phyloP scores from a whole-genome alignment of 129 eudicot species.

The Centella asiatica region DNA sequence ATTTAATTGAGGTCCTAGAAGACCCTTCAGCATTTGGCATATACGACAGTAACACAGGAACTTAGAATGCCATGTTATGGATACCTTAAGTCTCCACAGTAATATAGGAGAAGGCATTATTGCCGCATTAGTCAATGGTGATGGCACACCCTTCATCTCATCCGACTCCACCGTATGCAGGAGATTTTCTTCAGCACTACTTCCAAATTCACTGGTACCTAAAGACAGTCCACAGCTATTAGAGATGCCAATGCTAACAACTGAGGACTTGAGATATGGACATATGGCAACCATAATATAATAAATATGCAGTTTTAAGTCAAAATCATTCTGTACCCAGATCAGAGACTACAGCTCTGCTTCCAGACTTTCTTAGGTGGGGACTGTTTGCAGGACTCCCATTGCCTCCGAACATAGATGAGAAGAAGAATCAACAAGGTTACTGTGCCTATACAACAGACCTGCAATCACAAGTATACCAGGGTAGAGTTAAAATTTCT shows the following conservation, averaged over 20 bases:
- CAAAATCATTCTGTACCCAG: constrained; percentile 42
- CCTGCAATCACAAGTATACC: constrained; percentile 26
- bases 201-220: constrained; percentile 31
- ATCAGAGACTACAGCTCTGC: constrained; percentile 65
- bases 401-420: constrained; percentile 95
- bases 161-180: constrained; percentile 32
- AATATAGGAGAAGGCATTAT: constrained; percentile 84
- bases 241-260: neutral
- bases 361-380: constrained; percentile 90
- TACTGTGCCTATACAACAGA: constrained; percentile 9
- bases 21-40: neutral
- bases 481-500: neutral
- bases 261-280: neutral
- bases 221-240: neutral
- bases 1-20: neutral
- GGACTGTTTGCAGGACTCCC: constrained; percentile 76
- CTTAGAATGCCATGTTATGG: neutral
- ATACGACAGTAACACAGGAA: neutral
- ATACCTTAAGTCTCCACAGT: constrained; percentile 96
- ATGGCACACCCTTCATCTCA: constrained; percentile 73
- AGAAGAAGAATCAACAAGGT: constrained; percentile 3
- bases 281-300: constrained; percentile 11
- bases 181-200: constrained; percentile 37
- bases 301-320: neutral
- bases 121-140: constrained; percentile 56